A percentile compares a stretch with the other conserved stretches of the same genome.
Conservation (phyloP, 2,329 filamentous ascomycete species). For the Allantophomopsis cytisporea region DNA sequence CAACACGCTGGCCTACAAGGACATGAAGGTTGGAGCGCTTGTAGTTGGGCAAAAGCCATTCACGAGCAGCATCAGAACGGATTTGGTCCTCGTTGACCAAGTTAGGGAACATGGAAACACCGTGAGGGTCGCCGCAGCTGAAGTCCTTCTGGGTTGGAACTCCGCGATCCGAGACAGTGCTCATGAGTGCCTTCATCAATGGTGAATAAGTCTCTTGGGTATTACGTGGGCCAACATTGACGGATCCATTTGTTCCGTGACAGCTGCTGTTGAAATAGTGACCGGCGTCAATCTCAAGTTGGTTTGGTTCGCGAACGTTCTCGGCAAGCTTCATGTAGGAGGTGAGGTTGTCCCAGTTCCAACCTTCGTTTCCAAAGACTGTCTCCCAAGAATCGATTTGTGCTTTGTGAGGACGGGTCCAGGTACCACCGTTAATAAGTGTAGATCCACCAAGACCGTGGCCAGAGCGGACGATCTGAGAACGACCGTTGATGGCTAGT, state of each 20-base stretch:
- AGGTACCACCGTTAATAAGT: slow-evolving; percentile 16
- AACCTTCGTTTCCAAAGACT: slow-evolving; percentile 3
- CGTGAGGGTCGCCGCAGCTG: slow-evolving; percentile 15
- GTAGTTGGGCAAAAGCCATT: slow-evolving; percentile 15
- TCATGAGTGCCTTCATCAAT: slow-evolving; percentile 13
- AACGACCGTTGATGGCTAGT: slow-evolving; percentile 11
- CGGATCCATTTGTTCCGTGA: slow-evolving; percentile 12
- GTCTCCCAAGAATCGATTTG: slow-evolving; percentile 2
- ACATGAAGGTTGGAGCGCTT: slow-evolving; percentile 6
- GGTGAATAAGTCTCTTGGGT: slow-evolving; percentile 10
- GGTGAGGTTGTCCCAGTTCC: slow-evolving; percentile 2
- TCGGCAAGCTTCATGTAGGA: slow-evolving; percentile 5
- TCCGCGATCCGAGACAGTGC: slow-evolving; percentile 3
- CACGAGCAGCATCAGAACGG: slow-evolving; percentile 15
- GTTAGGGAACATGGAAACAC: slow-evolving; percentile 18
- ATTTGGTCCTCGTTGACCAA: slow-evolving; percentile 7
- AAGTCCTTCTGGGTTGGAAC: slow-evolving; percentile 6
- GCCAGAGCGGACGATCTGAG: slow-evolving; percentile 10
- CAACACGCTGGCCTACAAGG: slow-evolving; percentile 14
- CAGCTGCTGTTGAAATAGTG: slow-evolving; percentile 11
- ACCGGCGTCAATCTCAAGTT: slow-evolving; percentile 9
- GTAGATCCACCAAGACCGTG: slow-evolving; percentile 17
- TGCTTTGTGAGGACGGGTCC: slow-evolving; percentile 15
- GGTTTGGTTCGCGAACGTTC: slow-evolving; percentile 7
- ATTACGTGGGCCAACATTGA: slow-evolving; percentile 12